Evolutionary conservation across 768 basidiomycete genomes (phyloP), one percentile per base, ranked within the genome.

Genomic region (Butyriboletus loyo): DNA sequence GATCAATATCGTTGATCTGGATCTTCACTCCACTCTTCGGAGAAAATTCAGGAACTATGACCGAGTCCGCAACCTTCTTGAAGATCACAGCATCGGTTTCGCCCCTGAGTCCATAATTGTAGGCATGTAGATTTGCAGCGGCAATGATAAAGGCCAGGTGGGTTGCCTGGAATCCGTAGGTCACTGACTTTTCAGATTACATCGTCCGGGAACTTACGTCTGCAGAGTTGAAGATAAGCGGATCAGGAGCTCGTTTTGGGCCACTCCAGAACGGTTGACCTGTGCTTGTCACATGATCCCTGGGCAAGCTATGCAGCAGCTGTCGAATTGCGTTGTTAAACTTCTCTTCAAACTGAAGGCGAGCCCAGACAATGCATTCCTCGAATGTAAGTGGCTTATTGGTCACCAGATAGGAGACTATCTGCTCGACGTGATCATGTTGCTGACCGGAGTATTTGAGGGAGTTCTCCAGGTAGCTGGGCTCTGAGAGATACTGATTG

Each of bases 221-320:
- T 58, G 79, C 86, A 10, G 91, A 82, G 72, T 94, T 79, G 73
- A 98, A 99, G 6, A 76, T 76, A 57, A 99, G 75, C 25, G 96
- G 78, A 44, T 98, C 93, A 13, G 97, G 97, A 7, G 95, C 96
- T 54, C 97, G 84, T 77, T 99, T 99, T 3, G 97, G 97, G 19
- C 95, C 93, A 61, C 92, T 95, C 97, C 97, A 99, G 81, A 99
- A 99, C 11, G 94, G 95, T 61, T 93, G 91, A 6, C 97, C 97
- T 19, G 85, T 87, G 64, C 83, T 92, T 8, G 95, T 94, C 42
- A 89, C 74, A 35, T 89, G 87, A 67, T 99, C 97, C 70, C 94
- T 96, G 11, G 97, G 97, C 60, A 99, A 76, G 72, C 92, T 97
- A 77, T 83, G 92, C 40, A 99, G 70, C 32, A 99, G 75, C 69